Percentiles rank a stretch among this genome's conserved stretches.
phyloP scores from a whole-genome alignment of 139 green algal species.

The Closterium sp. region DNA sequence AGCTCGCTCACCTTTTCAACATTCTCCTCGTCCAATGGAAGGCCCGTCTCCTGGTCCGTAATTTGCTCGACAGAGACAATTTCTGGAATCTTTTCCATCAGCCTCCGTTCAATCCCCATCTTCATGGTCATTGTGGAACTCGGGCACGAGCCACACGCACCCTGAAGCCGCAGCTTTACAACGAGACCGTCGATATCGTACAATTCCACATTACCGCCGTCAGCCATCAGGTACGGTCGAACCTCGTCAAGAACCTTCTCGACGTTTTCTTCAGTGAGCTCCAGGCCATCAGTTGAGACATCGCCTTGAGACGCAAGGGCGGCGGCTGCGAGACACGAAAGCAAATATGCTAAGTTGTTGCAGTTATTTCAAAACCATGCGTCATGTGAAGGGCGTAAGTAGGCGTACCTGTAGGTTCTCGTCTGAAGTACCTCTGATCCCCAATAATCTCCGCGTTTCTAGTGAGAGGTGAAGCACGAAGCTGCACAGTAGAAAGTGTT shows the following conservation, averaged over 20 bases:
- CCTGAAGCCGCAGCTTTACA: constrained; percentile 84
- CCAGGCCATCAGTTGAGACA: constrained; percentile 62
- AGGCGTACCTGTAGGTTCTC: neutral
- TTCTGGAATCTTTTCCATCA: constrained; percentile 96
- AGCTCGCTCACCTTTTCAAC: constrained; percentile 47
- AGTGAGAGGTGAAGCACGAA: neutral
- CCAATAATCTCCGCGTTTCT: neutral
- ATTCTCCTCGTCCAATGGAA: constrained; percentile 80
- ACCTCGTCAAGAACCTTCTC: constrained; percentile 96
- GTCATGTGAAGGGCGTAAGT: too few species aligned
- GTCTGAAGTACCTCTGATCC: neutral
- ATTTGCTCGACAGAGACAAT: constrained; percentile 97
- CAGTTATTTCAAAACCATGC: neutral
- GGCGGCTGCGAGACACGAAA: neutral
- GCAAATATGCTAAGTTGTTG: neutral
- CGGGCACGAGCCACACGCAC: constrained; percentile 94
- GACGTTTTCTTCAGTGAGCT: constrained; percentile 96
- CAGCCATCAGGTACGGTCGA: constrained; percentile 96
- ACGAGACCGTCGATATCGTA: constrained; percentile 94
- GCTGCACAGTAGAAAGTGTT: neutral
- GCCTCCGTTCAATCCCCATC: constrained; percentile 94
- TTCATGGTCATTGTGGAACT: constrained; percentile 92
- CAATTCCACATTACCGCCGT: constrained; percentile 97
- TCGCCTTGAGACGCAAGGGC: neutral
- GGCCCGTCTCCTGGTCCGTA: constrained; percentile 76